Percentiles rank a stretch among this genome's conserved stretches.
These are phyloP conservation scores for Solanum paucissectum DNA, from an alignment of 257 asterid genomes.

Conservation along the genomic window DNA sequence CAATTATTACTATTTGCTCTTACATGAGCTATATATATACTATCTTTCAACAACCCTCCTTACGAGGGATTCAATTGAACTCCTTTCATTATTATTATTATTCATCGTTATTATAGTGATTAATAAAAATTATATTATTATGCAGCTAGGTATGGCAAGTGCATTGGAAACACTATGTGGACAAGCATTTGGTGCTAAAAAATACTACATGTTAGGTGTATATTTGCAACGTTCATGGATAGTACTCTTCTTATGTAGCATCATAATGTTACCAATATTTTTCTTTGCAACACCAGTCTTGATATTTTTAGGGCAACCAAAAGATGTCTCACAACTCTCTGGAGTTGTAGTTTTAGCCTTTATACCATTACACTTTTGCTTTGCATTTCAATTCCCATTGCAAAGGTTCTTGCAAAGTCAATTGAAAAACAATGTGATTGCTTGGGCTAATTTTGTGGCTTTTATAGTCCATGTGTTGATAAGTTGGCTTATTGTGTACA, in stretches of 20 bases:
- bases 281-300: slow-evolving; percentile 52
- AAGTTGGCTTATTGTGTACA: slow-evolving; percentile 48
- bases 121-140: not conserved
- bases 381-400: slow-evolving; percentile 59
- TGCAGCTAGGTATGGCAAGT: slow-evolving; percentile 82
- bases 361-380: slow-evolving; percentile 74
- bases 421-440: slow-evolving; percentile 55
- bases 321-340: slow-evolving; percentile 64
- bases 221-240: slow-evolving; percentile 85
- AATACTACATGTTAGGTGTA: slow-evolving; percentile 61
- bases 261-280: slow-evolving; percentile 38
- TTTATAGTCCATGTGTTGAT: slow-evolving; percentile 28
- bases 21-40: not conserved
- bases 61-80: not conserved
- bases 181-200: slow-evolving; percentile 81
- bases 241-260: slow-evolving; percentile 34
- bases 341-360: slow-evolving; percentile 47
- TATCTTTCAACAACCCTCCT: not conserved
- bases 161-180: slow-evolving; percentile 87
- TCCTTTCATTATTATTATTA: not conserved
- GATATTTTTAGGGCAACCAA: slow-evolving; percentile 60
- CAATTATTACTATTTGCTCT: not conserved
- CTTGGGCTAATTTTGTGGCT: slow-evolving; percentile 41
- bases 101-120: not conserved
- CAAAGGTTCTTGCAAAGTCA: slow-evolving; percentile 85